phyloP scores from a whole-genome alignment of 768 basidiomycete genomes.

The Lentinula boryana region DNA sequence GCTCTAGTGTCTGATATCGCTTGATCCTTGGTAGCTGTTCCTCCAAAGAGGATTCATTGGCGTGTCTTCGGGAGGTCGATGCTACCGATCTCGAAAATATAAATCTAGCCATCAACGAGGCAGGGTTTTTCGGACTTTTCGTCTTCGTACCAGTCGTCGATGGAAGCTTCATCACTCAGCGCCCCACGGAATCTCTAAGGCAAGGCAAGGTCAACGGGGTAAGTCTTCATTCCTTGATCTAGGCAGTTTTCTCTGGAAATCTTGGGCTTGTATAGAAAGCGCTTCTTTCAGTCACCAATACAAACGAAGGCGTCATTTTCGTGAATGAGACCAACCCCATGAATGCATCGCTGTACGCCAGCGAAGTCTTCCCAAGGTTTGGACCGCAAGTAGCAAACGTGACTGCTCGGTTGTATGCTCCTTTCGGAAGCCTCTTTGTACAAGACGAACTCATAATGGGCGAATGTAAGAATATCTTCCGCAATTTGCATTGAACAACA shows the following conservation, averaged over 20 bases:
- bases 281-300: slow-evolving; percentile 20
- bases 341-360: slow-evolving; percentile 14
- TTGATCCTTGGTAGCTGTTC: background rate
- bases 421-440: slow-evolving; percentile 10
- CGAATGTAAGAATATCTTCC: slow-evolving; percentile 16
- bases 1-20: background rate
- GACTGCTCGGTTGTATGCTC: slow-evolving; percentile 11
- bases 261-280: slow-evolving; percentile 10
- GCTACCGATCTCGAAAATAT: slow-evolving; percentile 12
- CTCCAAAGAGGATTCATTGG: slow-evolving; percentile 9
- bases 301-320: slow-evolving; percentile 25
- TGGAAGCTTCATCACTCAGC: slow-evolving; percentile 24
- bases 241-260: no score
- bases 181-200: slow-evolving; percentile 20
- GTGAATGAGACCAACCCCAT: slow-evolving; percentile 14
- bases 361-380: slow-evolving; percentile 19
- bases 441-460: slow-evolving; percentile 17
- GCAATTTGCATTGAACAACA: background rate
- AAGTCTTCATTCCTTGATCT: background rate
- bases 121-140: slow-evolving; percentile 18
- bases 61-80: slow-evolving; percentile 21
- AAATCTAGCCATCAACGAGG: slow-evolving; percentile 12
- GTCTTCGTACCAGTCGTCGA: slow-evolving; percentile 25
- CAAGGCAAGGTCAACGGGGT: slow-evolving; percentile 26
- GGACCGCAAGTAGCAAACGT: slow-evolving; percentile 7